Evolutionary conservation across 768 basidiomycete species (phyloP), one percentile per base, ranked within the genome.

Genomic region (Collybia mongolica): DNA sequence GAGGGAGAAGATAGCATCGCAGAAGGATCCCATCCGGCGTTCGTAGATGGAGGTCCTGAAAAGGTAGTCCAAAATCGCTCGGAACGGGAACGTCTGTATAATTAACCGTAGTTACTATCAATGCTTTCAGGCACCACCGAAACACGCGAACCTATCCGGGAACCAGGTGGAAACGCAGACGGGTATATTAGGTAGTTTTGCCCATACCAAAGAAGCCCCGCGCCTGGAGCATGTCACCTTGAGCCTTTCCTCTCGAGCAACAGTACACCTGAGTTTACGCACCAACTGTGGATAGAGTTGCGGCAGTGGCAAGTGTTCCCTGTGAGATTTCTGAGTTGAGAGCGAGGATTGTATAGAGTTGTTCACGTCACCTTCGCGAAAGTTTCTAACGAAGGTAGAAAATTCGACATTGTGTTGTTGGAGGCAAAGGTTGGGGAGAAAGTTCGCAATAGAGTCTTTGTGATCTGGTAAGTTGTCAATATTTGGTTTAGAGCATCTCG

Each of bases 141-240:
- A 32, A 14, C 11, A 32, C 11, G 32, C 32, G 52, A 51, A 90
- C 93, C 80, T 60, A 74, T 84, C 42, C 93, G 74, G 20, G 93
- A 93, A 1, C 93, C 93, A 4, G 83, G 79, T 20, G 77, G 77
- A 48, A 90, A 86, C 6, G 86, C 85, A 15, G 91, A 86, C 0
- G 94, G 94, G 65, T 96, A 98, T 64, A 98, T 95, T 46, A 98
- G 74, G 57, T 81, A 87, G 63, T 86, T 88, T 65, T 98, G 94
- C 23, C 89, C 91, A 56, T 88, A 87, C 67, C 88, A 93, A 15
- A 93, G 77, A 29, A 94, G 75, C 8, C 88, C 85, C 44, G 79
- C 79, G 51, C 83, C 88, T 90, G 56, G 18, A 19, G 50, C 35
- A 40, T 29, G 48, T 39, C 47, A 61, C 41, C 53, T 44, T 32